Percentiles rank a stretch among this genome's conserved stretches.
These are phyloP conservation scores for Solanum aculeatissimum DNA, from an alignment of 305 asterid species.

Conservation along the genomic window DNA sequence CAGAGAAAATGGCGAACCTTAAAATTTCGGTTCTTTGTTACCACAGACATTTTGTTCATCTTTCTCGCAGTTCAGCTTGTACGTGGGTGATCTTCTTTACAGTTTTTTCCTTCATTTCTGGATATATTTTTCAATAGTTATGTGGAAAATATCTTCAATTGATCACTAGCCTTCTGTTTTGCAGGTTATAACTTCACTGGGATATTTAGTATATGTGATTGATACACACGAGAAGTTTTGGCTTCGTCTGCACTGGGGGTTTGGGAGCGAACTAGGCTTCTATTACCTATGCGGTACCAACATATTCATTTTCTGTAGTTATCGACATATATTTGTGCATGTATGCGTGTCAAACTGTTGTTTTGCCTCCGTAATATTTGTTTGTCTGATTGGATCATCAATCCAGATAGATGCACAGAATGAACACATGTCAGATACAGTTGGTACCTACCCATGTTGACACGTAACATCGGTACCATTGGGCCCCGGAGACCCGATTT, in stretches of 20 bases:
- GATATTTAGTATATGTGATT: conserved; percentile 54
- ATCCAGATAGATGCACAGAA: not conserved
- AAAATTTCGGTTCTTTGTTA: conserved; percentile 95
- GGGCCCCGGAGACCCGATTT: not conserved
- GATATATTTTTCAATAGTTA: not conserved
- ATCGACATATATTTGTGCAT: not conserved
- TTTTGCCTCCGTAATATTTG: not conserved
- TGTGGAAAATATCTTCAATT: not conserved
- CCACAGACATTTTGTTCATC: conserved; percentile 79
- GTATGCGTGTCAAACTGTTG: not conserved
- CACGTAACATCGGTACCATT: not conserved
- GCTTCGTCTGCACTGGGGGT: conserved; percentile 70
- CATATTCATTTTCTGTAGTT: not conserved
- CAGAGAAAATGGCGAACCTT: conserved; percentile 87
- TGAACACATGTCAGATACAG: not conserved
- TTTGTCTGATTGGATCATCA: not conserved
- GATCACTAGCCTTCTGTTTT: conserved; percentile 8
- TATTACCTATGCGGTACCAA: conserved; percentile 75
- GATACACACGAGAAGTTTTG: conserved; percentile 59
- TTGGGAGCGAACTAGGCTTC: conserved; percentile 62
- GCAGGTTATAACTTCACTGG: conserved; percentile 61
- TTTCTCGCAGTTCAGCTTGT: conserved; percentile 83
- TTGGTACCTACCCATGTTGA: not conserved
- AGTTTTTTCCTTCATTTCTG: not conserved
- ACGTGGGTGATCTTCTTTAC: conserved; percentile 14